Evolutionary conservation across 2,329 filamentous ascomycete genomes (phyloP), one percentile per base, ranked within the genome.

Genomic region (Xylariaceae sp.): DNA sequence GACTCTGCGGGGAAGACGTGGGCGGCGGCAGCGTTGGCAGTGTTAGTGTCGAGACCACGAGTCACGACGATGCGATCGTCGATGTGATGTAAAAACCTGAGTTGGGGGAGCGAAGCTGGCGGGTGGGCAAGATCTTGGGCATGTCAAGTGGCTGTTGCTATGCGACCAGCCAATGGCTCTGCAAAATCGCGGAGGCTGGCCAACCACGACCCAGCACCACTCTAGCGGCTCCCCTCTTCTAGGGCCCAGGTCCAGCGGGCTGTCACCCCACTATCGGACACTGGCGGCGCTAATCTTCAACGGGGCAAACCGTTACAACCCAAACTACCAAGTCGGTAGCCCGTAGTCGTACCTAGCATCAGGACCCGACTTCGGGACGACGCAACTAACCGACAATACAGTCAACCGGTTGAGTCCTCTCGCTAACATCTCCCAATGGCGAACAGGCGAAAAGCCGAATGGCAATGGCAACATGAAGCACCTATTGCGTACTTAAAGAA

Each of bases 71-170:
- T 28, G 22, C 22, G 22, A 28, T 28, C 22, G 22, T 28, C 22
- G 22, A 28, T 28, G 22, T 28, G 22, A 28, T 28, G 22, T 7
- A 16, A 16, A 13, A 38, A 5, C 16, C 34, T 9, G 34, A 38
- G 34, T 13, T 38, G 34, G 34, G 14, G 14, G 33, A 36, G 16
- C 13, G 34, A 5, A 38, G 34, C 13, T 38, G 44, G 16, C 16
- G 31, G 13, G n/a, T n/a, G 22, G 22, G 22, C 22, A 28, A 28
- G 22, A 28, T 4, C 16, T 38, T n/a, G 45, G 39, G 31, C n/a
- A n/a, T n/a, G n/a, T n/a, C n/a, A n/a, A n/a, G n/a, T n/a, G 36
- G 22, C 31, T 39, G 55, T 55, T 57, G 55, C 55, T 52, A 46
- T 51, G 55, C 19, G 49, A 53, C 40, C 44, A 42, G 42, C 39